Conservation (phyloP, 2,329 filamentous ascomycete species). For the Ceratocystis papillata region DNA sequence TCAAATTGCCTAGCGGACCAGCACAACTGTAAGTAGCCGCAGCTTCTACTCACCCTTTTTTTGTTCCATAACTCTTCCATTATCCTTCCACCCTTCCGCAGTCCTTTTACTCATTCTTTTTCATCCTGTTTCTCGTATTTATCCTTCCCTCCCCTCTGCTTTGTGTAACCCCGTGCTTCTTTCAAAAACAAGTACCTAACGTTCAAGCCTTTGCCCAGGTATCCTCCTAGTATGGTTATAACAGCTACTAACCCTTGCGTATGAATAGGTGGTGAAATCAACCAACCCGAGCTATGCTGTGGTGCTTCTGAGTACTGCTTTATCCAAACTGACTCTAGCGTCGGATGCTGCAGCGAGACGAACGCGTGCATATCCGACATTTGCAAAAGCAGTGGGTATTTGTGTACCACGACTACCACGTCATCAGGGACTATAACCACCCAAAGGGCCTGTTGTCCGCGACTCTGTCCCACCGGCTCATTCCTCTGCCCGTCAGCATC, state of each 20-base stretch:
- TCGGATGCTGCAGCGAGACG: slow-evolving; percentile 37
- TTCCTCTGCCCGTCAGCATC: slow-evolving; percentile 38
- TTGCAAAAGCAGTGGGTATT: slow-evolving; percentile 32
- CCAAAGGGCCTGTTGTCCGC: slow-evolving; percentile 33
- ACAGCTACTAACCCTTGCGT: not conserved
- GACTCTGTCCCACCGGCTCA: slow-evolving; percentile 34
- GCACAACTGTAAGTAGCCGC: slow-evolving; percentile 16
- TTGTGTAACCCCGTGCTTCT: not conserved
- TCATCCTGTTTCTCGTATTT: not conserved
- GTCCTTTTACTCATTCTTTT: not conserved
- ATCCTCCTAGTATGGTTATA: too few relatives aligned
- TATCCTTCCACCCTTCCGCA: not conserved
- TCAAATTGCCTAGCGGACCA: not conserved
- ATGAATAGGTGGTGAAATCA: slow-evolving; percentile 36
- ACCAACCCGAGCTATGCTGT: slow-evolving; percentile 35
- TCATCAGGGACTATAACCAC: slow-evolving; percentile 25
- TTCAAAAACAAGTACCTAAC: not conserved
- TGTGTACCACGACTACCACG: slow-evolving; percentile 28
- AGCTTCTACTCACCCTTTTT: not conserved
- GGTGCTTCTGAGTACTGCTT: slow-evolving; percentile 39
- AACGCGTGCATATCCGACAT: slow-evolving; percentile 34
- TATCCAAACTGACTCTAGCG: slow-evolving; percentile 30
- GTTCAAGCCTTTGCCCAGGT: not conserved
- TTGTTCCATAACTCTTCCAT: not conserved
- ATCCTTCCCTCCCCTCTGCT: not conserved